phyloP scores from a whole-genome alignment of 2,329 filamentous ascomycete species.

The Aspergillus bombycis region DNA sequence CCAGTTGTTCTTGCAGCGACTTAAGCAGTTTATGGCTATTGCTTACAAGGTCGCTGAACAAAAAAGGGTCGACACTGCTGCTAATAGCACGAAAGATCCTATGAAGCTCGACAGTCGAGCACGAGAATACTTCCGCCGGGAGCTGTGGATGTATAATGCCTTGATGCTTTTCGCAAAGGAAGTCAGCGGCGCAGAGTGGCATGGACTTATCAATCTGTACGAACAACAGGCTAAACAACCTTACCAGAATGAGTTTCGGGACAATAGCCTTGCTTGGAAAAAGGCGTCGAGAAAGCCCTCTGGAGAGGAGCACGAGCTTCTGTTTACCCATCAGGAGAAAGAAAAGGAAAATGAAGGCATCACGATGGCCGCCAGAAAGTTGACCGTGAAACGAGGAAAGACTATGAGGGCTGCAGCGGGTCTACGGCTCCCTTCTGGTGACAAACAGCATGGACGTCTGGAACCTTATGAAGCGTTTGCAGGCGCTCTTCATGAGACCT shows the following conservation, averaged over 20 bases:
- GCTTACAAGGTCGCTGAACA: conserved; percentile 77
- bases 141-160: conserved; percentile 86
- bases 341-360: conserved; percentile 73
- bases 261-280: conserved; percentile 78
- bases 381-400: conserved; percentile 93
- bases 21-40: conserved; percentile 79
- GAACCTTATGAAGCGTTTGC: conserved; percentile 81
- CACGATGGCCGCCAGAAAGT: conserved; percentile 76
- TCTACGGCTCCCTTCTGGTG: conserved; percentile 49
- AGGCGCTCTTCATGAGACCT: conserved; percentile 76
- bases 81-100: conserved; percentile 43
- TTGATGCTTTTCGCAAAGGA: conserved; percentile 87
- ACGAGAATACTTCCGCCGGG: conserved; percentile 70
- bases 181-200: conserved; percentile 80
- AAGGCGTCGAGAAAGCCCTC: conserved; percentile 73
- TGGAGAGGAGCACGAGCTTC: conserved; percentile 76
- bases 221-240: conserved; percentile 74
- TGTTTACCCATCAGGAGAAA: conserved; percentile 91
- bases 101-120: conserved; percentile 70
- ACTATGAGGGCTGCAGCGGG: conserved; percentile 57
- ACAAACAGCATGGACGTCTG: conserved; percentile 66
- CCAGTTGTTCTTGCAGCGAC: conserved; percentile 72
- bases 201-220: conserved; percentile 76
- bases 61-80: conserved; percentile 67
- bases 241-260: conserved; percentile 81